Base-by-base conservation (phyloP, 495 filamentous ascomycete genomes). In the Sabuloglossum arenarium region DNA sequence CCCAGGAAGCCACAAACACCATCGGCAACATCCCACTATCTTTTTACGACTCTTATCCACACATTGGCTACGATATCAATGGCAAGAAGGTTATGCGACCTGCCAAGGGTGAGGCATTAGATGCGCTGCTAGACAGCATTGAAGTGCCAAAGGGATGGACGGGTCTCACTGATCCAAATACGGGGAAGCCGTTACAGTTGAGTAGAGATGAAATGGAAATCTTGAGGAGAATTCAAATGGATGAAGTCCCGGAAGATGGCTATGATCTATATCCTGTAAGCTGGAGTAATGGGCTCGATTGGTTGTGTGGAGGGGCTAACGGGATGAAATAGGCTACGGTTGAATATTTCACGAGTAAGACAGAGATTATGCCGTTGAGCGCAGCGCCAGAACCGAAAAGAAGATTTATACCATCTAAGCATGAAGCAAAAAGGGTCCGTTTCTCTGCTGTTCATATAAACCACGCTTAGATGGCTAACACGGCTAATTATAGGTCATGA, bases 71-170 rank as follows among this genome's bases (percentile, higher is more conserved):
- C 68, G 85, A 96, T 65, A 95, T 98, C 68, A 94, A 98, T 70
- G 91, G 91, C 67, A 95, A 88, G 74, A 94, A 86, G 68, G 93
- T 98, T 56, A 82, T 93, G 80, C 85, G 91, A 49, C 91, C 91
- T 1, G 91, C 91, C 30, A 88, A 87, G 64, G 91, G 91, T 32
- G 84, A 93, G 64, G 91, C 93, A 39, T 71, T 98, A 30, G 93
- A 98, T 76, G 86, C 87, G 6, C 73, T 98, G 45, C 75, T 98
- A 29, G 89, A 97, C 62, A 94, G 85, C 66, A 97, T 98, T 60
- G 91, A 98, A 61, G 72, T 98, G n/a, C 91, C 91, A 28, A 87
- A 94, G 75, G 93, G 91, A 55, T 98, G 88, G 88, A 98, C 91
- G 55, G 91, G 91, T 54, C 75, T 97, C 21, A 94, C 88, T 3